A percentile compares a stretch with the other conserved stretches of the same genome.
Conservation (phyloP, 495 filamentous ascomycete species). For the Penicillium psychrofluorescens region DNA sequence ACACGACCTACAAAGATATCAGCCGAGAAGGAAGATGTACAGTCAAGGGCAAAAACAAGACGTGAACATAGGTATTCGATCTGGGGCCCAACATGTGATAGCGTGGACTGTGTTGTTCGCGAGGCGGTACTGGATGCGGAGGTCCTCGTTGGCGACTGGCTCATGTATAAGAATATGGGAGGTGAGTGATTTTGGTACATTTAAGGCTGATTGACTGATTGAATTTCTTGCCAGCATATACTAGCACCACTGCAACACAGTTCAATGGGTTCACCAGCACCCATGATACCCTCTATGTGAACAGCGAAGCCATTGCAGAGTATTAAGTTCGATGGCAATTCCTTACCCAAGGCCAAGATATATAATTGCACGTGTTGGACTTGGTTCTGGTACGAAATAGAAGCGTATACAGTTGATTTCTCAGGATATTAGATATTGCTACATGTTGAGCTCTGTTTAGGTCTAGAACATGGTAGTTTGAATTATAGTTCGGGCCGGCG, state of each 20-base stretch:
- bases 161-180: constrained; percentile 28
- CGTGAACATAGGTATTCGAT: constrained; percentile 17
- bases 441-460: too few species aligned
- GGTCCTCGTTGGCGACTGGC: constrained; percentile 25
- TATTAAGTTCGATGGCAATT: background rate
- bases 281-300: constrained; percentile 9
- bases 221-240: constrained; percentile 12
- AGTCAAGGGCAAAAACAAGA: background rate
- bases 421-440: too few species aligned
- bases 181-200: constrained; percentile 6
- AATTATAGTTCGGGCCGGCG: too few species aligned
- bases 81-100: constrained; percentile 32
- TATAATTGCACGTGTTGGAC: too few species aligned
- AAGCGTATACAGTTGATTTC: too few species aligned
- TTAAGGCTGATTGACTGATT: background rate
- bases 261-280: constrained; percentile 23
- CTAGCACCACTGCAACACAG: constrained; percentile 15
- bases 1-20: too few species aligned
- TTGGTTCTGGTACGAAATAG: too few species aligned
- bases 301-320: constrained; percentile 4
- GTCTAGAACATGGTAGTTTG: too few species aligned
- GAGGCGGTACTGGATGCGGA: constrained; percentile 12
- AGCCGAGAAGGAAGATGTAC: background rate
- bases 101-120: constrained; percentile 17
- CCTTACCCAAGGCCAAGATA: too few species aligned